These are phyloP conservation scores for Gracilariopsis chorda DNA, from an alignment of 23 red algal genomes.

Conservation along the genomic window DNA sequence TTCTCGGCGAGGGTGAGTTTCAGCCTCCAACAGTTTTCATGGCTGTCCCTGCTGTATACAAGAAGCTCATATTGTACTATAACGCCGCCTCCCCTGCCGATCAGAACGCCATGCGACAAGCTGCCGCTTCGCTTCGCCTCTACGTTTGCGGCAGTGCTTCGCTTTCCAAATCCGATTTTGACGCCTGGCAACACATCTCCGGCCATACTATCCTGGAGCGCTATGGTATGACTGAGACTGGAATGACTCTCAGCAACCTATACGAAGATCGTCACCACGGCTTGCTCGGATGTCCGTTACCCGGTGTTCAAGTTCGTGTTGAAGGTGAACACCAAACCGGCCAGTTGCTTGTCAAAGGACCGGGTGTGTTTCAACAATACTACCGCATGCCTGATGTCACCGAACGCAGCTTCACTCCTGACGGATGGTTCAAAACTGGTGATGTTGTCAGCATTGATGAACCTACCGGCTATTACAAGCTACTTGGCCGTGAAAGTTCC, in stretches of 20 bases:
- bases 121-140: constrained; percentile 69
- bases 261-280: constrained; percentile 50
- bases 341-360: constrained; percentile 75
- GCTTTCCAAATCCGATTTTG: constrained; percentile 56
- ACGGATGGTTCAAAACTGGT: constrained; percentile 90
- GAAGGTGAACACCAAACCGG: constrained; percentile 25
- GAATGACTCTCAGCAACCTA: constrained; percentile 55
- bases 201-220: constrained; percentile 76
- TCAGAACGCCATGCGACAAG: constrained; percentile 54
- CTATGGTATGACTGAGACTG: constrained; percentile 97
- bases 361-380: constrained; percentile 79
- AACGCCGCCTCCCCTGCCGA: constrained; percentile 27
- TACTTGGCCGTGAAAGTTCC: constrained; percentile 69
- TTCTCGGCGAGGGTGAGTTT: neutral
- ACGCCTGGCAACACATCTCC: constrained; percentile 49
- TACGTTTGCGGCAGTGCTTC: constrained; percentile 86
- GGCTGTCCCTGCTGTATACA: constrained; percentile 89
- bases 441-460: constrained; percentile 72
- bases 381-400: constrained; percentile 64
- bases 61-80: constrained; percentile 63
- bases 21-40: constrained; percentile 81
- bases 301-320: constrained; percentile 51
- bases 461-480: constrained; percentile 17
- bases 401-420: constrained; percentile 54
- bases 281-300: constrained; percentile 64